Conservation (phyloP, 495 filamentous ascomycete species). For the Pseudomonodictys pantanalensis region DNA sequence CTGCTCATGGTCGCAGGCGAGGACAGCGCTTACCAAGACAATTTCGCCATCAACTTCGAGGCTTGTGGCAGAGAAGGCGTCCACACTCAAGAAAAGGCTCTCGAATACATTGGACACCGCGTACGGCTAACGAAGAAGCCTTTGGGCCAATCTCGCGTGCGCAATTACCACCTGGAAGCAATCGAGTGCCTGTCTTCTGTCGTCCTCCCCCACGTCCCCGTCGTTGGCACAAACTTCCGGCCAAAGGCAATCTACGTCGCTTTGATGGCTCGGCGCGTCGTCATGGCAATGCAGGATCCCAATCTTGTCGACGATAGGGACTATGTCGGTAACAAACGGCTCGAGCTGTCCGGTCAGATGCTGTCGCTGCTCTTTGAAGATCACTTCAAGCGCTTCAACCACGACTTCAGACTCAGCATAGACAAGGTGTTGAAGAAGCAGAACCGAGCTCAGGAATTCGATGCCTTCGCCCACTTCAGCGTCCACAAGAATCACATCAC, state of each 20-base stretch:
- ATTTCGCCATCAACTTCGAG: conserved; percentile 91
- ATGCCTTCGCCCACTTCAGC: conserved; percentile 72
- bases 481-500: conserved; percentile 80
- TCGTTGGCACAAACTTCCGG: conserved; percentile 83
- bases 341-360: conserved; percentile 92
- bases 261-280: conserved; percentile 88
- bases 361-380: conserved; percentile 96
- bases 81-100: conserved; percentile 87
- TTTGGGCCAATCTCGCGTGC: conserved; percentile 49
- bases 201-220: conserved; percentile 89
- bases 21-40: conserved; percentile 84
- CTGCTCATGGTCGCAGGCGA: conserved; percentile 80
- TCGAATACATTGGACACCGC: conserved; percentile 81
- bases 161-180: conserved; percentile 81
- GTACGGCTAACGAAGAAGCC: conserved; percentile 78
- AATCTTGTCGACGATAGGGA: conserved; percentile 91
- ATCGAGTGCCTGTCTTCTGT: conserved; percentile 87
- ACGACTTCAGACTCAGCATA: conserved; percentile 80
- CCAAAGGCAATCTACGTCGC: conserved; percentile 95
- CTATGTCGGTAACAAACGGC: conserved; percentile 94
- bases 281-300: conserved; percentile 88
- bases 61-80: conserved; percentile 77
- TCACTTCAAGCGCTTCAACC: conserved; percentile 90
- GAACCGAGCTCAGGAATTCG: conserved; percentile 78
- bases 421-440: conserved; percentile 92